Conservation (phyloP, 2,329 filamentous ascomycete genomes). For the Penicillium sp. region DNA sequence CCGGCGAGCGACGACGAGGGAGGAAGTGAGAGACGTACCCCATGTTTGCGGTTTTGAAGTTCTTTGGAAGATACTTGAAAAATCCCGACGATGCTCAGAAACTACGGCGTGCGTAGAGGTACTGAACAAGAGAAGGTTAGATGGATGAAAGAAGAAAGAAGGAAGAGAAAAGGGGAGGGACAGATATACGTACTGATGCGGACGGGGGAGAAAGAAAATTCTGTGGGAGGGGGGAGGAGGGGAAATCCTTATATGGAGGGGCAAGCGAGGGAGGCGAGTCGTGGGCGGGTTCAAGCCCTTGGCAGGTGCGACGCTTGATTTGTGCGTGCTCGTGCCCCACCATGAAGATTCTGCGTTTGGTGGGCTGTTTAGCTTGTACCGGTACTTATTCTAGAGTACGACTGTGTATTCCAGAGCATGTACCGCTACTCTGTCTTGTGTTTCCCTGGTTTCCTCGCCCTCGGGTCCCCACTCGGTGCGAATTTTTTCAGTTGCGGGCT, state of each 20-base stretch:
- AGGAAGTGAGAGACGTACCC: slow-evolving; percentile 46
- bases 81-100: slow-evolving; percentile 48
- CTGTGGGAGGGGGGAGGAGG: slow-evolving; percentile 42
- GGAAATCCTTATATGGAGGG: slow-evolving; percentile 50
- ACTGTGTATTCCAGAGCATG: neutral
- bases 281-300: slow-evolving; percentile 36
- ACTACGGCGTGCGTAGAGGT: slow-evolving; percentile 55
- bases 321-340: slow-evolving; percentile 6
- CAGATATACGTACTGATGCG: slow-evolving; percentile 48
- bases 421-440: neutral
- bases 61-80: slow-evolving; percentile 50
- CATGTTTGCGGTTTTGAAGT: slow-evolving; percentile 58
- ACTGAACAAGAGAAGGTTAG: slow-evolving; percentile 35
- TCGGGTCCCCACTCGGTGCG: slow-evolving; percentile 23
- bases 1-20: neutral
- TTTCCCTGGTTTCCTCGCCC: slow-evolving; percentile 30
- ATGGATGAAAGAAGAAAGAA: slow-evolving; percentile 21
- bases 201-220: slow-evolving; percentile 41
- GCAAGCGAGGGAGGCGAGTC: slow-evolving; percentile 42
- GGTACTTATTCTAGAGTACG: slow-evolving; percentile 2
- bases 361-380: slow-evolving; percentile 18
- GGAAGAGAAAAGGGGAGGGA: slow-evolving; percentile 23
- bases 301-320: neutral
- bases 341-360: slow-evolving; percentile 34
- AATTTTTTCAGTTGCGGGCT: slow-evolving; percentile 22